These are phyloP conservation scores for Millerozyma miso DNA, from an alignment of 805 yeast genomes.

Conservation along the genomic window DNA sequence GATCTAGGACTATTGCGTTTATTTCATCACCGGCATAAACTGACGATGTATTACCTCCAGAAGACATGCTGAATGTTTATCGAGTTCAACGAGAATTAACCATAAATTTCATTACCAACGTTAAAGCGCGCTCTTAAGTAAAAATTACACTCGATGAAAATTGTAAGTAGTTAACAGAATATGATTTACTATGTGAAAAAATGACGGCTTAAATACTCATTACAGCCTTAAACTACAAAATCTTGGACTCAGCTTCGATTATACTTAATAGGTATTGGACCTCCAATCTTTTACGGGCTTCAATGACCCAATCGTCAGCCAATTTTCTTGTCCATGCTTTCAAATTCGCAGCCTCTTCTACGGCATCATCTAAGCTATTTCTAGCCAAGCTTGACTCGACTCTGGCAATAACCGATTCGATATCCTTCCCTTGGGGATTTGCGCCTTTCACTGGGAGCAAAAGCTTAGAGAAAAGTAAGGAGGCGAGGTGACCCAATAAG, in stretches of 20 bases:
- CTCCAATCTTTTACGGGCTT: slow-evolving; percentile 86
- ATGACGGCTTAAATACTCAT: neutral
- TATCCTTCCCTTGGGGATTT: slow-evolving; percentile 70
- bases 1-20: slow-evolving; percentile 85
- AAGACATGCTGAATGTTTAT: slow-evolving; percentile 15
- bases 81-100: neutral
- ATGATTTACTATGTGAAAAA: neutral
- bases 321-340: slow-evolving; percentile 91
- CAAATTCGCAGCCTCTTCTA: slow-evolving; percentile 83
- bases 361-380: slow-evolving; percentile 81
- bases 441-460: slow-evolving; percentile 75
- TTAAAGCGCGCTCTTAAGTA: too few relatives aligned
- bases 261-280: slow-evolving; percentile 72
- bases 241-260: slow-evolving; percentile 59
- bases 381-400: slow-evolving; percentile 70
- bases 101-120: neutral
- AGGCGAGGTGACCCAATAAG: slow-evolving; percentile 83
- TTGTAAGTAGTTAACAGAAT: too few relatives aligned
- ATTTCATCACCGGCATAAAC: slow-evolving; percentile 66
- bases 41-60: slow-evolving; percentile 14
- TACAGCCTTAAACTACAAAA: slow-evolving; percentile 19
- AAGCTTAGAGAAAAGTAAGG: slow-evolving; percentile 69
- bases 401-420: slow-evolving; percentile 84
- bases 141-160: too few relatives aligned
- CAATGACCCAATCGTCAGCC: slow-evolving; percentile 87